Conservation (phyloP, 441 rosid species). For the Croton laevigatus region DNA sequence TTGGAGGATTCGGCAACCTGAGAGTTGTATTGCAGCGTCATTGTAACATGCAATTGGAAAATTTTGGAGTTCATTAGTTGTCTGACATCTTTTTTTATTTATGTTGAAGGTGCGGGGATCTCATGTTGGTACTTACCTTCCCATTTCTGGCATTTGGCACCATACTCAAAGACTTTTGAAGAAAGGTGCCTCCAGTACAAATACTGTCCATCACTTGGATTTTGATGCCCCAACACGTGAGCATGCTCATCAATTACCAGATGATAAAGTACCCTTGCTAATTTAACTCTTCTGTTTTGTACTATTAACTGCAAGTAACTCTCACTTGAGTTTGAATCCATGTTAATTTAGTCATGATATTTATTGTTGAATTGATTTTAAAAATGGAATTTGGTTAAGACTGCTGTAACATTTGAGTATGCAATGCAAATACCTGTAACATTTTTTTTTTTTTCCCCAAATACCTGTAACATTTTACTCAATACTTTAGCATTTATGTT, state of each 20-base stretch:
- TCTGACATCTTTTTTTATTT: constrained; percentile 15
- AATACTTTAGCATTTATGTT: constrained; percentile 11
- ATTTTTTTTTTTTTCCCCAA: too few relatives aligned
- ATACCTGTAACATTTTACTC: neutral
- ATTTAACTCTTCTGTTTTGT: constrained; percentile 7
- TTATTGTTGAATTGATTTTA: neutral
- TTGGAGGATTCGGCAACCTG: neutral
- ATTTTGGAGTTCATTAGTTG: constrained; percentile 2
- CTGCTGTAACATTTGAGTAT: neutral
- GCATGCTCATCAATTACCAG: constrained; percentile 71
- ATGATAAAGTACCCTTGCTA: constrained; percentile 65
- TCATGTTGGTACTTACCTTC: constrained; percentile 95
- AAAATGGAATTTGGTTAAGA: neutral
- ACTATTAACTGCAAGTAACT: constrained; percentile 5
- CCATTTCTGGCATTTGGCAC: constrained; percentile 93
- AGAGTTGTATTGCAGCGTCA: neutral
- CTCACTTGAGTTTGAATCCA: neutral
- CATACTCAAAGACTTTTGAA: constrained; percentile 83
- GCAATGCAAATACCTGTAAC: neutral
- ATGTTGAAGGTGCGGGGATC: constrained; percentile 78
- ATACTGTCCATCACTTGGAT: constrained; percentile 85
- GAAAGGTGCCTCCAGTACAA: constrained; percentile 52
- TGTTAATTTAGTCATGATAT: neutral
- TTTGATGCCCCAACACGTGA: constrained; percentile 99
- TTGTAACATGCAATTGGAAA: neutral